These are phyloP conservation scores for Zopfia rhizophila DNA, from an alignment of 2,329 filamentous ascomycete genomes.

Conservation along the genomic window DNA sequence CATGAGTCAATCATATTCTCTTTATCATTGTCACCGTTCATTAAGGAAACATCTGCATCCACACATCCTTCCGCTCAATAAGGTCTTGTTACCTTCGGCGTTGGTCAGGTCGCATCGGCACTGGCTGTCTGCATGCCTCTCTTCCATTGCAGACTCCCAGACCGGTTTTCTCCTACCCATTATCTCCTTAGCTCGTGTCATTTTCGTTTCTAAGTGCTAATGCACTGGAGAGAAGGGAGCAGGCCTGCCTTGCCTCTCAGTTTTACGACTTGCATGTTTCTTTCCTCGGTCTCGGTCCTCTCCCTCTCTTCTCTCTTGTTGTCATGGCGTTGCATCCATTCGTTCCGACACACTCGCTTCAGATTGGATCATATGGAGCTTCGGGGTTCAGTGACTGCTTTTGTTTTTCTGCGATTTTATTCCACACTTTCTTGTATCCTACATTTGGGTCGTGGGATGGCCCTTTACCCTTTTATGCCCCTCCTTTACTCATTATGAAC, in stretches of 20 bases:
- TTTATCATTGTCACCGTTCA: too few species aligned
- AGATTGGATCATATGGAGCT: conserved; percentile 16
- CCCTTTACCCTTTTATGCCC: conserved; percentile 12
- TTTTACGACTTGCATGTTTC: conserved; percentile 41
- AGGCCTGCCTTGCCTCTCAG: conserved; percentile 41
- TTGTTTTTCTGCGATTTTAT: conserved; percentile 3
- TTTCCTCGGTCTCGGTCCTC: conserved; percentile 17
- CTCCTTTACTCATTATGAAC: too few species aligned
- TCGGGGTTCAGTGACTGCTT: conserved; percentile 21
- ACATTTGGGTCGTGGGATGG: conserved; percentile 24
- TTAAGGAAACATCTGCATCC: too few species aligned
- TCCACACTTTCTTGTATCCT: conserved; percentile 37
- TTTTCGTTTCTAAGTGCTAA: conserved; percentile 29
- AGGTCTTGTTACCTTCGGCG: too few species aligned
- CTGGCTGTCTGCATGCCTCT: conserved; percentile 1
- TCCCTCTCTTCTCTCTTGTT: conserved; percentile 29
- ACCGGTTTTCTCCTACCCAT: background rate
- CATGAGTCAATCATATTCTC: too few species aligned
- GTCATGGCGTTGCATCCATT: conserved; percentile 6
- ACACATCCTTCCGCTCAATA: too few species aligned
- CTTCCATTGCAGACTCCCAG: background rate
- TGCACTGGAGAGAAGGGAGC: conserved; percentile 42
- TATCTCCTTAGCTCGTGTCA: conserved; percentile 18
- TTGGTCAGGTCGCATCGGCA: too few species aligned
- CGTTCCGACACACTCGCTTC: conserved; percentile 16